Percentiles rank a stretch among this genome's conserved stretches.
Conservation (phyloP, 768 basidiomycete genomes). For the Phlegmacium glaucopus region DNA sequence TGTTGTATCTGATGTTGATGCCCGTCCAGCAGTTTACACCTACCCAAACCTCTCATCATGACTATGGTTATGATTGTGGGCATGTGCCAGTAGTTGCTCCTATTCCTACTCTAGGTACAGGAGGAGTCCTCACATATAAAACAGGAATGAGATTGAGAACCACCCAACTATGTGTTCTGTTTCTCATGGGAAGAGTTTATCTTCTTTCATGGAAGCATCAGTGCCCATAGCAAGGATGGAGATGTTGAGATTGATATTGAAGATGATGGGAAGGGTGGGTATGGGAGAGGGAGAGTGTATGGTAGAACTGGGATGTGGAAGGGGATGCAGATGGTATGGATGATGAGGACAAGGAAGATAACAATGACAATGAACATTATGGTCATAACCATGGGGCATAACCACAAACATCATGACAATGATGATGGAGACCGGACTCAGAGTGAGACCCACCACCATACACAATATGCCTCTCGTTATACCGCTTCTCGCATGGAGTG, state of each 20-base stretch:
- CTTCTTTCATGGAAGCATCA: conserved; percentile 24
- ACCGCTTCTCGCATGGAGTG: conserved; percentile 11
- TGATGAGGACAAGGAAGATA: conserved; percentile 13
- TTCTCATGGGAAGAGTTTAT: conserved; percentile 28
- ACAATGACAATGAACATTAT: conserved; percentile 26
- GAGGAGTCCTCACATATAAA: neutral
- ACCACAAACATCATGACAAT: conserved; percentile 36
- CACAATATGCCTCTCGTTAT: no score
- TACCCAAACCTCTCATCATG: no score
- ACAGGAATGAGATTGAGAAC: conserved; percentile 26
- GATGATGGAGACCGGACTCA: conserved; percentile 34
- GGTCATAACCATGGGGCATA: no score
- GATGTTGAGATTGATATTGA: conserved; percentile 16
- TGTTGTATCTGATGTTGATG: conserved; percentile 1
- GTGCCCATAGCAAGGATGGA: conserved; percentile 17
- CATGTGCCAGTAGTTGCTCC: no score
- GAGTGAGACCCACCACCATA: conserved; percentile 13
- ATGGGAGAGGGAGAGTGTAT: no score
- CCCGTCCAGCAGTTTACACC: neutral
- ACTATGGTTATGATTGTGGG: no score
- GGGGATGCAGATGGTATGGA: conserved; percentile 2
- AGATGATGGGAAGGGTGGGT: neutral
- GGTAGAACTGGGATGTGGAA: no score
- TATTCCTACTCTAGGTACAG: conserved; percentile 21
- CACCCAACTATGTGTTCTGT: conserved; percentile 42